phyloP scores from a whole-genome alignment of 2,329 filamentous ascomycete genomes.

The Claviceps maximensis region DNA sequence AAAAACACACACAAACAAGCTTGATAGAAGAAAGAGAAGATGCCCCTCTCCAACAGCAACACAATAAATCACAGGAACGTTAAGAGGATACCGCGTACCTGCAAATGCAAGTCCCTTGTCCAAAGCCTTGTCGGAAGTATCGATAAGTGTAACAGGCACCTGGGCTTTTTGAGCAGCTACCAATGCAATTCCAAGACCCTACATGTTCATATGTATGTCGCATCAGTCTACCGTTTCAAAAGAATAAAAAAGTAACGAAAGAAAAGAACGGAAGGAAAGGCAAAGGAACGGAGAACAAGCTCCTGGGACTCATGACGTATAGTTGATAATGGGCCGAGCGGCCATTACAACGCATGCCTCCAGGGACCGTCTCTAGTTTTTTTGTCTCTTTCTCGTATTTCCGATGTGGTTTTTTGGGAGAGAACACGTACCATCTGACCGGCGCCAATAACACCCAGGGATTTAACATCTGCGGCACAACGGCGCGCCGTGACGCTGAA shows the following conservation, averaged over 20 bases:
- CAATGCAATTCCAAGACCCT: conserved; percentile 92
- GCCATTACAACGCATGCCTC: not conserved
- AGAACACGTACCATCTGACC: conserved; percentile 69
- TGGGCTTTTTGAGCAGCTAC: conserved; percentile 77
- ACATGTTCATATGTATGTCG: not conserved
- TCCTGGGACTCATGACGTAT: not conserved
- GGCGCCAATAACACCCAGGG: conserved; percentile 80
- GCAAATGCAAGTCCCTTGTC: conserved; percentile 86
- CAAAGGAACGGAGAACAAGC: not conserved
- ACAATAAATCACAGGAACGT: not conserved
- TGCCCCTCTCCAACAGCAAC: not conserved
- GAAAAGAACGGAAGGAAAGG: not conserved
- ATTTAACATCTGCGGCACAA: conserved; percentile 62
- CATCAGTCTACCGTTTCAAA: conserved; percentile 1
- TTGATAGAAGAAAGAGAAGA: not conserved
- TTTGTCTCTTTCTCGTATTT: not conserved
- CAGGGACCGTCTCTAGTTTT: not conserved
- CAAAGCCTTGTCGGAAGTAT: conserved; percentile 70
- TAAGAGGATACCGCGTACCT: conserved; percentile 31
- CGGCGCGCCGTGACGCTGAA: conserved; percentile 58
- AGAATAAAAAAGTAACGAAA: not conserved
- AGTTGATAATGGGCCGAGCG: not conserved
- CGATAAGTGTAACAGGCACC: conserved; percentile 75
- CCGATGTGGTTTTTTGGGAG: conserved; percentile 13
- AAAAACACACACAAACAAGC: not conserved